These are phyloP conservation scores for Zangia roseola DNA, from an alignment of 768 basidiomycete species.

Conservation along the genomic window DNA sequence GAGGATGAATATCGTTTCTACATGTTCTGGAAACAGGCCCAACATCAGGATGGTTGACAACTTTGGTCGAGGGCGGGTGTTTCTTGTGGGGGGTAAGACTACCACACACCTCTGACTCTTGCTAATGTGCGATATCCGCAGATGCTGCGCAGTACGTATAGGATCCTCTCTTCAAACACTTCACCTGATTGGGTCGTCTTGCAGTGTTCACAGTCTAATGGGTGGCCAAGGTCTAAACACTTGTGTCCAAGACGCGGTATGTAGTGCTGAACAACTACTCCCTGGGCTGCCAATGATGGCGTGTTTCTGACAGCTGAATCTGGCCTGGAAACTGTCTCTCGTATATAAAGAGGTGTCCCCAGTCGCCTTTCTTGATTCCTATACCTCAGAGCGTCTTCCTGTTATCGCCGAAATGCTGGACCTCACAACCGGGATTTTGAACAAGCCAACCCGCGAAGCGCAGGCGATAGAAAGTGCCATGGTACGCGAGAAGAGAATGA, in stretches of 20 bases:
- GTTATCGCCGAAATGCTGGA: slow-evolving; percentile 47
- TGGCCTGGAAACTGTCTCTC: slow-evolving; percentile 46
- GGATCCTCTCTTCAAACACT: not conserved
- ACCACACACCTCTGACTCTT: not conserved
- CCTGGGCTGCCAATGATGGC: no score
- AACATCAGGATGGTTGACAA: slow-evolving; percentile 49
- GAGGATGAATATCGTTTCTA: not conserved
- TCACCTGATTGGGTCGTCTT: not conserved
- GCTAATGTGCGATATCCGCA: slow-evolving; percentile 12
- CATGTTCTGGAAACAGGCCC: slow-evolving; percentile 30
- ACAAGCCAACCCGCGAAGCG: not conserved
- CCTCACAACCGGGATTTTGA: slow-evolving; percentile 31
- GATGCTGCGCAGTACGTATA: slow-evolving; percentile 44
- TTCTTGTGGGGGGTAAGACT: slow-evolving; percentile 42
- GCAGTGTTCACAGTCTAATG: slow-evolving; percentile 25
- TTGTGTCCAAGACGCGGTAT: slow-evolving; percentile 38
- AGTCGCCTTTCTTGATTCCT: slow-evolving; percentile 38
- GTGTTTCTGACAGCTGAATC: no score
- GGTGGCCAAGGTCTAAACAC: slow-evolving; percentile 37
- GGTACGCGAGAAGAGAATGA: not conserved
- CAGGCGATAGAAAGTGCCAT: not conserved
- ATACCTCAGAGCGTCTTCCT: slow-evolving; percentile 44
- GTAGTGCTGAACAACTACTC: no score
- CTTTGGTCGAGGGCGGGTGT: slow-evolving; percentile 43
- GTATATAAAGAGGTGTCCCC: slow-evolving; percentile 39